Evolutionary conservation across 148 eudicot species (phyloP).

Genomic region (Cornus kousa): DNA sequence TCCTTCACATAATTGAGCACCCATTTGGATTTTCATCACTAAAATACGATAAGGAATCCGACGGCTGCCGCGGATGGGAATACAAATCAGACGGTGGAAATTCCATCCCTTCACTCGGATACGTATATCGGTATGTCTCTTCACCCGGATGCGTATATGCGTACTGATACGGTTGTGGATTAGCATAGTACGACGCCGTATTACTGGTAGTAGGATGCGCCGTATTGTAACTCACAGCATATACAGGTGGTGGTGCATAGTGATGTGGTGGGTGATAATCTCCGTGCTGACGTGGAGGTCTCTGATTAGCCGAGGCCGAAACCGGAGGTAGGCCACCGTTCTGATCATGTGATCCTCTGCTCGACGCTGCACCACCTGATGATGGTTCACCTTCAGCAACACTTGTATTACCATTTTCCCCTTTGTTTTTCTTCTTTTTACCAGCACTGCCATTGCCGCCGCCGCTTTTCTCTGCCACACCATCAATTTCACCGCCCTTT

Average conservation of each 20-base stretch:
- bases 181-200: constrained; percentile 65
- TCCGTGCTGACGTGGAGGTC: constrained; percentile 37
- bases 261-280: constrained; percentile 34
- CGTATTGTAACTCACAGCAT: constrained; percentile 62
- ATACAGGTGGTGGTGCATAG: constrained; percentile 38
- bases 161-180: constrained; percentile 39
- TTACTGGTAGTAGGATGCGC: constrained; percentile 54
- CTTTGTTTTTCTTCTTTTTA: constrained; percentile 57
- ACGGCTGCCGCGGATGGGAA: constrained; percentile 34
- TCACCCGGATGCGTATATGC: constrained; percentile 33
- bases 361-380: constrained; percentile 22
- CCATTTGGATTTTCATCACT: constrained; percentile 93
- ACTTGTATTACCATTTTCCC: constrained; percentile 21
- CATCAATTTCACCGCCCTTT: constrained; percentile 10
- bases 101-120: constrained; percentile 29
- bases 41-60: constrained; percentile 74
- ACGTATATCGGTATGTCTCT: constrained; percentile 25
- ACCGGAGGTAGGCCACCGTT: constrained; percentile 26
- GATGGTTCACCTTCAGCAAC: constrained; percentile 10
- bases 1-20: constrained; percentile 55
- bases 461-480: background rate
- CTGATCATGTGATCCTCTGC: constrained; percentile 21
- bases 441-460: background rate
- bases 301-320: constrained; percentile 7
- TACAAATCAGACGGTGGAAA: constrained; percentile 30